A percentile compares a stretch with the other conserved stretches of the same genome.
These are phyloP conservation scores for Trametes pubescens DNA, from an alignment of 1,284 basidiomycete species.

Conservation along the genomic window DNA sequence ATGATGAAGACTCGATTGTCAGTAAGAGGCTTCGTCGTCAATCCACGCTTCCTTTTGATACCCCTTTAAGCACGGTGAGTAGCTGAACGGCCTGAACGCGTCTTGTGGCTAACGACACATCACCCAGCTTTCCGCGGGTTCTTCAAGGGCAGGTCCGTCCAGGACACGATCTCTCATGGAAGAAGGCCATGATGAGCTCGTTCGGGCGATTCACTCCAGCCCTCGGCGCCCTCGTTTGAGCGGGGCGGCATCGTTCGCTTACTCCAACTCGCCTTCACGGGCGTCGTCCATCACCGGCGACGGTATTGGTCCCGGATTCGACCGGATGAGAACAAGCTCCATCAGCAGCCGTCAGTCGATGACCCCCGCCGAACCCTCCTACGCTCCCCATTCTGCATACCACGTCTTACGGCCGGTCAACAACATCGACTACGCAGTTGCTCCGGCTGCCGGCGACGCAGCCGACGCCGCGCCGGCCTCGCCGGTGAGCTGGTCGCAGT, in stretches of 20 bases:
- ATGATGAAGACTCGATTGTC: constrained; percentile 14
- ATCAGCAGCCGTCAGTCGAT: constrained; percentile 25
- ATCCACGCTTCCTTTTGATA: constrained; percentile 17
- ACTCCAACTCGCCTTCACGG: constrained; percentile 24
- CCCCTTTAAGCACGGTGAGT: constrained; percentile 18
- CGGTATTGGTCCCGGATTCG: constrained; percentile 20
- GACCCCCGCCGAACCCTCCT: constrained; percentile 25
- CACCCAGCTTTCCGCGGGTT: constrained; percentile 14
- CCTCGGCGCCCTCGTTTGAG: constrained; percentile 18
- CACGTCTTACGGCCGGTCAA: constrained; percentile 30
- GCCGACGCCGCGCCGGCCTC: constrained; percentile 27
- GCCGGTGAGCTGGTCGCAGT: constrained; percentile 53
- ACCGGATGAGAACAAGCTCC: constrained; percentile 24
- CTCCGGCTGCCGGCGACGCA: constrained; percentile 17
- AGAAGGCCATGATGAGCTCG: constrained; percentile 17
- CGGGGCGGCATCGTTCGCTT: constrained; percentile 20
- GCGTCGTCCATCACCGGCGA: constrained; percentile 31
- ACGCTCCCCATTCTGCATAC: constrained; percentile 27
- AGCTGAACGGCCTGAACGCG: neutral
- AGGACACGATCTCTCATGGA: constrained; percentile 17
- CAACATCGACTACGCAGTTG: constrained; percentile 30
- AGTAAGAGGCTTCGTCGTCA: constrained; percentile 22
- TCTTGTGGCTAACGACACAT: constrained; percentile 15
- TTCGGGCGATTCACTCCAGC: constrained; percentile 11
- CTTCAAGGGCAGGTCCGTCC: constrained; percentile 11